phyloP scores from a whole-genome alignment of 2,329 filamentous ascomycete species.

The Fusarium albidum region DNA sequence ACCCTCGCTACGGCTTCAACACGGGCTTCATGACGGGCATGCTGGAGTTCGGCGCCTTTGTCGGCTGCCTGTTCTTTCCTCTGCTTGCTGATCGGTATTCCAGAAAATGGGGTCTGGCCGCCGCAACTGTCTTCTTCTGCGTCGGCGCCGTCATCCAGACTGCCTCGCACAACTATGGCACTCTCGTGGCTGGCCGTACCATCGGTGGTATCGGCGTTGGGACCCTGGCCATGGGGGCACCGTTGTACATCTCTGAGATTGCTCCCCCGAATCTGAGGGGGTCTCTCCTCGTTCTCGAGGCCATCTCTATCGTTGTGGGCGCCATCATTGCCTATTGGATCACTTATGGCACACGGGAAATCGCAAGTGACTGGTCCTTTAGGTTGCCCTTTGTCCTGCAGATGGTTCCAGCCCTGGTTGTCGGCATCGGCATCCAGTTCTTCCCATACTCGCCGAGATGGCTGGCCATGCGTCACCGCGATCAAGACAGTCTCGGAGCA shows the following conservation, averaged over 20 bases:
- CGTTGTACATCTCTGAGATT: slow-evolving; percentile 45
- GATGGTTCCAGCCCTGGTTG: slow-evolving; percentile 27
- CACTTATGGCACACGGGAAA: slow-evolving; percentile 55
- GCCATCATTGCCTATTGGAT: slow-evolving; percentile 63
- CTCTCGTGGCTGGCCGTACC: slow-evolving; percentile 39
- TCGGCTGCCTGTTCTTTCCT: slow-evolving; percentile 46
- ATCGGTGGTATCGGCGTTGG: slow-evolving; percentile 44
- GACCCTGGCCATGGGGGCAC: slow-evolving; percentile 41
- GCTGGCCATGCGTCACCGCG: slow-evolving; percentile 50
- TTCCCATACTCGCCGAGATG: slow-evolving; percentile 57
- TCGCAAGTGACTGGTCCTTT: too few relatives aligned
- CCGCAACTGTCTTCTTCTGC: slow-evolving; percentile 50
- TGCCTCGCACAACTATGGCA: slow-evolving; percentile 36
- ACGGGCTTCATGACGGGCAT: slow-evolving; percentile 52
- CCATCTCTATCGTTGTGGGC: slow-evolving; percentile 60
- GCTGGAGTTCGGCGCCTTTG: slow-evolving; percentile 50
- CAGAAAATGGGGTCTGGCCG: slow-evolving; percentile 51
- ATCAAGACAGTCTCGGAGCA: slow-evolving; percentile 48
- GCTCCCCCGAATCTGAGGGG: slow-evolving; percentile 50
- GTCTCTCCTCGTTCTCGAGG: slow-evolving; percentile 57
- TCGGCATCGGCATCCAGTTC: slow-evolving; percentile 52
- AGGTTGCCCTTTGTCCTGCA: slow-evolving; percentile 37
- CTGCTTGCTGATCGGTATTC: slow-evolving; percentile 52
- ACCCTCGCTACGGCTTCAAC: slow-evolving; percentile 24
- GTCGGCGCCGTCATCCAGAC: slow-evolving; percentile 53